These are phyloP conservation scores for Lotus japonicus DNA, from an alignment of 306 rosid genomes.

Conservation along the genomic window DNA sequence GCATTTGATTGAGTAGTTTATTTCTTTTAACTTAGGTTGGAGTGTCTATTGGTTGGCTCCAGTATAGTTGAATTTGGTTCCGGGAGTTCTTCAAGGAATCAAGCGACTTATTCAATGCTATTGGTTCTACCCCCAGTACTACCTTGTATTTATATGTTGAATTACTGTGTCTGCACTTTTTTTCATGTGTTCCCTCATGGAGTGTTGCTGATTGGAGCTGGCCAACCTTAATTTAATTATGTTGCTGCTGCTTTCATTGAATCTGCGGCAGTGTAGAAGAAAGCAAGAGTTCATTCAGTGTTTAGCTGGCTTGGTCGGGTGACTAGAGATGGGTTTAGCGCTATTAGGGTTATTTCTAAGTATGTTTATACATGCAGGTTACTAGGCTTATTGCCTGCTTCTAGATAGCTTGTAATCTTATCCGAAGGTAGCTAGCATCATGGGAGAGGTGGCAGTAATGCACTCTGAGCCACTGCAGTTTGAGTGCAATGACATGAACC, in stretches of 20 bases:
- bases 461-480: conserved; percentile 35
- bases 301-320: conserved; percentile 49
- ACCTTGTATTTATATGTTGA: conserved; percentile 50
- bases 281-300: conserved; percentile 56
- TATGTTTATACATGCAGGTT: conserved; percentile 53
- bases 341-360: conserved; percentile 33
- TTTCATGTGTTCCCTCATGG: conserved; percentile 57
- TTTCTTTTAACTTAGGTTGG: conserved; percentile 92
- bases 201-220: conserved; percentile 68
- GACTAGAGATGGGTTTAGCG: conserved; percentile 36
- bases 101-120: conserved; percentile 54
- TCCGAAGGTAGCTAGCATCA: conserved; percentile 22
- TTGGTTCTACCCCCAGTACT: conserved; percentile 47
- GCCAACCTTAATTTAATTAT: conserved; percentile 39
- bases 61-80: conserved; percentile 74
- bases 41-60: conserved; percentile 50
- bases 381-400: conserved; percentile 35
- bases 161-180: conserved; percentile 48
- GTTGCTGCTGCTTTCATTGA: conserved; percentile 70
- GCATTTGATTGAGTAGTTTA: conserved; percentile 74
- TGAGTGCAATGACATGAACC: conserved; percentile 31
- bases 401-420: conserved; percentile 14
- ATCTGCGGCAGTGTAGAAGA: conserved; percentile 70
- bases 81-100: conserved; percentile 63
- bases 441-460: conserved; percentile 45